These are phyloP conservation scores for Ustilago trichophora DNA, from an alignment of 1,284 basidiomycete species.

Conservation along the genomic window DNA sequence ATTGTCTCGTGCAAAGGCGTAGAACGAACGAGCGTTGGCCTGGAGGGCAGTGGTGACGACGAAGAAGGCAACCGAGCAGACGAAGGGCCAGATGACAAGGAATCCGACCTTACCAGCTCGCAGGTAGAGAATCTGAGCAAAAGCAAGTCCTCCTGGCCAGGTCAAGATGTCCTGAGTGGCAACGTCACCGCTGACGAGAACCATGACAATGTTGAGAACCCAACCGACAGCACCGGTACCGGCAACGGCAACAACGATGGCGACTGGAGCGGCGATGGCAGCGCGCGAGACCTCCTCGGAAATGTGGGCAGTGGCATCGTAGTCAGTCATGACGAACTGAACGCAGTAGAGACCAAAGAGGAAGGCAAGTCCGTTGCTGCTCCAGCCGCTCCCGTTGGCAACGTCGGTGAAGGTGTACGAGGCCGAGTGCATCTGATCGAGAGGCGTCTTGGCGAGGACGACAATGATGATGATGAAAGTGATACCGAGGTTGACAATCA, in stretches of 20 bases:
- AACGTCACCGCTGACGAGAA: conserved; percentile 75
- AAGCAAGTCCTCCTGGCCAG: conserved; percentile 63
- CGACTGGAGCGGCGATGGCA: conserved; percentile 78
- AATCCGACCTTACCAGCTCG: conserved; percentile 71
- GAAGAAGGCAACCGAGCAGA: conserved; percentile 65
- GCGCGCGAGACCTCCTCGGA: conserved; percentile 90
- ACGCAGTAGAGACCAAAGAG: conserved; percentile 87
- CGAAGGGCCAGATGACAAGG: conserved; percentile 71
- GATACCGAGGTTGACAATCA: conserved; percentile 83
- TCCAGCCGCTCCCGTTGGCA: conserved; percentile 80
- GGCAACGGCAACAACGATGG: conserved; percentile 84
- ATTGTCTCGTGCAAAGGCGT: conserved; percentile 87
- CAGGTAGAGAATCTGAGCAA: conserved; percentile 60
- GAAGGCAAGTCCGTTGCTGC: conserved; percentile 82
- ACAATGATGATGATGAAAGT: conserved; percentile 77
- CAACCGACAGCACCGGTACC: conserved; percentile 60
- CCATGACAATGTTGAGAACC: conserved; percentile 71
- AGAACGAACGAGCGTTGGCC: conserved; percentile 84
- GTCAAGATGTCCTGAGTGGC: conserved; percentile 41
- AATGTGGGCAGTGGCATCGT: conserved; percentile 78
- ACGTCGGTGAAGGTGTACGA: conserved; percentile 76
- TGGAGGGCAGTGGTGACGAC: conserved; percentile 74
- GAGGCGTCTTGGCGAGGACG: conserved; percentile 77
- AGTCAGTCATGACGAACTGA: conserved; percentile 72
- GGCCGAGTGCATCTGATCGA: conserved; percentile 77